These are phyloP conservation scores for Neoboletus subvelutipes DNA, from an alignment of 768 basidiomycete species.

Conservation along the genomic window DNA sequence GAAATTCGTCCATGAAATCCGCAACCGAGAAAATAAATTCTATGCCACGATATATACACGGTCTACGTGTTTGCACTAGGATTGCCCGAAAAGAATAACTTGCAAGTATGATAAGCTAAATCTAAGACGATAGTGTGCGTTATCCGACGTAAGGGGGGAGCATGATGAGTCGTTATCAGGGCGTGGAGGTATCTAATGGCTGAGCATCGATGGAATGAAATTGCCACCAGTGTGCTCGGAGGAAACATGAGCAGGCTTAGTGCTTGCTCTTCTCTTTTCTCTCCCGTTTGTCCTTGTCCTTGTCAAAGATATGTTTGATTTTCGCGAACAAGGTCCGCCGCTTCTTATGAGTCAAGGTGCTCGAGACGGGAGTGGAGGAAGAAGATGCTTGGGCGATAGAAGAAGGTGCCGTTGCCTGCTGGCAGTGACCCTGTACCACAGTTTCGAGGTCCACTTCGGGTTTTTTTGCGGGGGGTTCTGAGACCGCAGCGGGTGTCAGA, in stretches of 20 bases:
- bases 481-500: background rate
- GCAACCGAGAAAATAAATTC: constrained; percentile 2
- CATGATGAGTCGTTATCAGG: constrained; percentile 20
- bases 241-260: constrained; percentile 1
- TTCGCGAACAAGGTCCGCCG: constrained; percentile 53
- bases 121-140: constrained; percentile 13
- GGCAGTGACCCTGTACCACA: background rate
- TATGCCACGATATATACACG: constrained; percentile 15
- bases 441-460: background rate
- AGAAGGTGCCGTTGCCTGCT: background rate
- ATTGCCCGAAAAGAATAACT: constrained; percentile 6
- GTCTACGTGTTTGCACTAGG: constrained; percentile 12
- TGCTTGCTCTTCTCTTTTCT: constrained; percentile 34
- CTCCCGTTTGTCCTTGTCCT: constrained; percentile 43
- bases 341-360: constrained; percentile 46
- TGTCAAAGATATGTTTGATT: constrained; percentile 52
- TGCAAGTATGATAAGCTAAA: constrained; percentile 21
- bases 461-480: background rate
- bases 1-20: constrained; percentile 35
- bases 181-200: constrained; percentile 4
- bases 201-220: background rate
- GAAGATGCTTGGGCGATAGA: constrained; percentile 6
- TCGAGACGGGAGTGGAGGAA: constrained; percentile 34
- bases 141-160: constrained; percentile 13
- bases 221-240: background rate